Evolutionary conservation across 768 basidiomycete genomes (phyloP), one percentile per base, ranked within the genome.

Genomic region (Tephrocybe sp.): DNA sequence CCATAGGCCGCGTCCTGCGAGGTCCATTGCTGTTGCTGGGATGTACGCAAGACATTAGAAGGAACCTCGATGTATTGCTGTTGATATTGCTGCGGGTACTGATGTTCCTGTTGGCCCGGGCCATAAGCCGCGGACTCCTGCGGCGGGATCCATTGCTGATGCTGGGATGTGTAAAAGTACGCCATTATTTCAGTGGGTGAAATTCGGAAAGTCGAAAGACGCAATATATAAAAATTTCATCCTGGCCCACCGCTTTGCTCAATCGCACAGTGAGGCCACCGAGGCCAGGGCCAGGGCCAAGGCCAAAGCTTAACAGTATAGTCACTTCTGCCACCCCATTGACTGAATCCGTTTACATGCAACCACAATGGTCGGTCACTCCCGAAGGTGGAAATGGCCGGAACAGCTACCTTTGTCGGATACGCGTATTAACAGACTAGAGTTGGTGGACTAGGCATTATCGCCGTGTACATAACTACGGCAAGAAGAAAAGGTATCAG

Each of bases 261-360:
- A 16, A 31, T 16, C 11, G 16, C n/a, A 31, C 22, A 19, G n/a
- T 36, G 43, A 58, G 46, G 57, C 54, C 54, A 44, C 34, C 47
- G 34, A 34, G 35, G 18, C 41, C 21, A 39, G 45, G 43, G n/a
- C 31, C 49, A 45, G 31, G 16, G 49, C 31, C 49, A 45, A 26
- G 16, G 49, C 45, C 44, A 54, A 46, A 49, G 38, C 48, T 46
- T 39, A n/a, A n/a, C n/a, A n/a, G n/a, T n/a, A n/a, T n/a, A n/a
- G n/a, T n/a, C n/a, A n/a, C n/a, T n/a, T 7, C 2, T 44, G 27
- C 49, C 37, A 35, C 37, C 51, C n/a, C n/a, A n/a, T n/a, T n/a
- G n/a, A n/a, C n/a, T n/a, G n/a, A n/a, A n/a, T n/a, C n/a, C 38
- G 41, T 47, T 50, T 32, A 43, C 40, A 42, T 47, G 45, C 51